These are phyloP conservation scores for Cryphonectria parasitica DNA, from an alignment of 2,329 filamentous ascomycete genomes.

Conservation along the genomic window DNA sequence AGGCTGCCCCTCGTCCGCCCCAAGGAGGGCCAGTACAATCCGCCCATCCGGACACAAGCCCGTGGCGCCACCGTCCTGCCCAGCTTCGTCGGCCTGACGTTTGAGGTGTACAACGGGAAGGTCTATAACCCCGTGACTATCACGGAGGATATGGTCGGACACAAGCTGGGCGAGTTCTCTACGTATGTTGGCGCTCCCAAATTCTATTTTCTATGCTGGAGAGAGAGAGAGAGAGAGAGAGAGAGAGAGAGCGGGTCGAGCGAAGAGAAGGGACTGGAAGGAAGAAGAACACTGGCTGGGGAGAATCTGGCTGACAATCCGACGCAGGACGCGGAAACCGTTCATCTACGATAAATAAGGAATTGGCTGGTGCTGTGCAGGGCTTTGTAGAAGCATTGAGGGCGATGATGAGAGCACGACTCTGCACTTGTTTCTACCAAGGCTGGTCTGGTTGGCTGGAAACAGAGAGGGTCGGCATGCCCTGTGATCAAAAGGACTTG, in stretches of 20 bases:
- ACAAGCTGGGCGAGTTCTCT: conserved; percentile 92
- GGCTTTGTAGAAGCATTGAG: background rate
- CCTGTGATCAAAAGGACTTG: background rate
- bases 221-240: no score
- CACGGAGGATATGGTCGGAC: conserved; percentile 94
- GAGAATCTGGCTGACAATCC: background rate
- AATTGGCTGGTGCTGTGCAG: background rate
- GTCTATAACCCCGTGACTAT: conserved; percentile 80
- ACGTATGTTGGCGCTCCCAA: conserved; percentile 63
- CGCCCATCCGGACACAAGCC: conserved; percentile 83
- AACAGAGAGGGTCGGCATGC: background rate
- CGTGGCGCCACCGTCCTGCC: conserved; percentile 88
- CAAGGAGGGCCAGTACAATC: conserved; percentile 63
- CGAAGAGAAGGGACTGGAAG: background rate
- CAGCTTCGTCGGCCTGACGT: conserved; percentile 87
- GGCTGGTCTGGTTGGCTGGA: background rate
- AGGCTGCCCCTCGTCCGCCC: conserved; percentile 68
- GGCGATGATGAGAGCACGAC: background rate
- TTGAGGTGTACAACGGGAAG: conserved; percentile 92
- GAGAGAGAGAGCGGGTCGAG: background rate
- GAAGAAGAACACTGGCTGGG: background rate
- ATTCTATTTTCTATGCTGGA: background rate
- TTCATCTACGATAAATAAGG: conserved; percentile 55
- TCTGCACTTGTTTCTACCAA: background rate
- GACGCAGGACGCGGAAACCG: conserved; percentile 58